These are phyloP conservation scores for Hibiscus mutabilis DNA, from an alignment of 345 rosid species.

Conservation along the genomic window DNA sequence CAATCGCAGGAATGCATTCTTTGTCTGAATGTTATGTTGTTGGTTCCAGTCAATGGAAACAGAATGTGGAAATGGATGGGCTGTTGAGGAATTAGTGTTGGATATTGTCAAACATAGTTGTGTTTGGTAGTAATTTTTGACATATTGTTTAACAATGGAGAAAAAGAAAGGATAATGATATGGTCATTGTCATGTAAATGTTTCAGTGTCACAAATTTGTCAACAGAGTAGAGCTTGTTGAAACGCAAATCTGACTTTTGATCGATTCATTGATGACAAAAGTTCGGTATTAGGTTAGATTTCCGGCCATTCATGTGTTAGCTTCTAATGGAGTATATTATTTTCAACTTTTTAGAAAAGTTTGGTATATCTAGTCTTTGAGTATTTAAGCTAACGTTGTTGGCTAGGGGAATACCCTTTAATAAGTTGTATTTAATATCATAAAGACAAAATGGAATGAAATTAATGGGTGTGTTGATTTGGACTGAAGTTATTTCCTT, in stretches of 20 bases:
- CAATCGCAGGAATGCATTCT: background rate
- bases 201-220: constrained; percentile 3
- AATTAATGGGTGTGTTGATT: background rate
- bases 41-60: background rate
- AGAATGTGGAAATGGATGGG: background rate
- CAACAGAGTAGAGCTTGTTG: background rate
- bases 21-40: background rate
- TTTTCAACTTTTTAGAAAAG: background rate
- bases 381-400: background rate
- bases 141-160: background rate
- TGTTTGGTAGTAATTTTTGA: background rate
- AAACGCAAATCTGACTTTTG: background rate
- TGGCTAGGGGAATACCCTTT: background rate
- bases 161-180: background rate
- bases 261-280: background rate
- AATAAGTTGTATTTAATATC: background rate
- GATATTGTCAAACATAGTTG: background rate
- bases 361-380: background rate
- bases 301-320: background rate
- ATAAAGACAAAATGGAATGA: background rate
- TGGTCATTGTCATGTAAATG: background rate
- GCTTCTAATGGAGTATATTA: background rate
- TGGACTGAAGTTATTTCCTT: background rate
- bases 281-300: background rate
- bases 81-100: background rate